Evolutionary conservation across 495 filamentous ascomycete genomes (phyloP).

Genomic region (Aspergillus sparsus): DNA sequence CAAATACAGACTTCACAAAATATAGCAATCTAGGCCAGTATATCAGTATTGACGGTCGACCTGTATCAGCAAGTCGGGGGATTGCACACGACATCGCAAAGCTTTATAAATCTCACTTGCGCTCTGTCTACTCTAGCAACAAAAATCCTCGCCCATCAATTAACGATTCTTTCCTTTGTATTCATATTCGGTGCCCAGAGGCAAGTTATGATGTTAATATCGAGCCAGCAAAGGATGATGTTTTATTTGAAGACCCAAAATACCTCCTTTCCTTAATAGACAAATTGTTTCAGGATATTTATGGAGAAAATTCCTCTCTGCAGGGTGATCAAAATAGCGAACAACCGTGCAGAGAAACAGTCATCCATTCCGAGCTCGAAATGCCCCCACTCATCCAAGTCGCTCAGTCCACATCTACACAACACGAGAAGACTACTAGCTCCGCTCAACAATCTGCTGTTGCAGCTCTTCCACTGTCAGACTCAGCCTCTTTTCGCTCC

Average conservation of each 20-base stretch:
- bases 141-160: conserved; percentile 20
- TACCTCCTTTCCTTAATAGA: conserved; percentile 55
- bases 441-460: neutral
- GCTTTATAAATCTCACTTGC: conserved; percentile 60
- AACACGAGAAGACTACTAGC: neutral
- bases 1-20: conserved; percentile 47
- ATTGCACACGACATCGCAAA: conserved; percentile 65
- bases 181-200: conserved; percentile 70
- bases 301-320: conserved; percentile 39
- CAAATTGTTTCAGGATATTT: conserved; percentile 55
- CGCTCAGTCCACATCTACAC: neutral
- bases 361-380: too few species aligned
- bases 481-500: too few species aligned
- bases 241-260: conserved; percentile 69
- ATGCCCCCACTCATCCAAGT: too few species aligned
- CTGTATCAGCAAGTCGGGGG: conserved; percentile 64
- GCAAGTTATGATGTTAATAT: conserved; percentile 85
- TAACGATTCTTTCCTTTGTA: conserved; percentile 68
- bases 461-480: neutral
- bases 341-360: neutral
- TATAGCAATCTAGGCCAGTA: conserved; percentile 61
- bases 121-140: conserved; percentile 34
- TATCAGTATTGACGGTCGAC: conserved; percentile 77
- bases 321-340: neutral
- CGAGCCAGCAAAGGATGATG: conserved; percentile 87